Evolutionary conservation across 2,329 filamentous ascomycete genomes (phyloP).

Genomic region (Huntiella savannae): DNA sequence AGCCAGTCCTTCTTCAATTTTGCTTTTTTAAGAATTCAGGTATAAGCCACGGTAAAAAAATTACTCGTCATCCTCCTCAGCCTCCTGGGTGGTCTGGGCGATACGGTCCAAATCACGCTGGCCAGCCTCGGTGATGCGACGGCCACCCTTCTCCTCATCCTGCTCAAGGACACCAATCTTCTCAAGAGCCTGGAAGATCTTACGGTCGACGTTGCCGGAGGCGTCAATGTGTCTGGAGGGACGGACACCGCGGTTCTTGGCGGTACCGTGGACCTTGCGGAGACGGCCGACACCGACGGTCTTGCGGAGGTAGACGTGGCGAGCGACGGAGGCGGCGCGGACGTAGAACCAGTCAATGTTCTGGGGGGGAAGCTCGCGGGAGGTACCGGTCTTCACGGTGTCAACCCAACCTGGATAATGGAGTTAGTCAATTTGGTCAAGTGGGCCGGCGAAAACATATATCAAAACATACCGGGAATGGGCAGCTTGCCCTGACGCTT

Average conservation of each 20-base stretch:
- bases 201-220: constrained; percentile 88
- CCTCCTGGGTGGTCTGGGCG: constrained; percentile 61
- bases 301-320: constrained; percentile 98
- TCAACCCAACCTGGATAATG: constrained; percentile 74
- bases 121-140: constrained; percentile 92
- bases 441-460: constrained; percentile 3
- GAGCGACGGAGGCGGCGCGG: constrained; percentile 85
- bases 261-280: constrained; percentile 84
- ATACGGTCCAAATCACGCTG: constrained; percentile 98
- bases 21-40: too few species aligned
- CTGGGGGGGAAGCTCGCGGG: constrained; percentile 96
- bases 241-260: constrained; percentile 89
- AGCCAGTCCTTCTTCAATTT: too few species aligned
- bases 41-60: constrained; percentile 13
- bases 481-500: constrained; percentile 88
- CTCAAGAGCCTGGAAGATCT: constrained; percentile 92
- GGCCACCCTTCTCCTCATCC: constrained; percentile 96
- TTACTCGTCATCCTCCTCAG: constrained; percentile 50
- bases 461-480: constrained; percentile 52
- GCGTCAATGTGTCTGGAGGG: constrained; percentile 93
- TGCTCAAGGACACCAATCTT: constrained; percentile 97
- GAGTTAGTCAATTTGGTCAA: not conserved
- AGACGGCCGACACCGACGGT: constrained; percentile 96
- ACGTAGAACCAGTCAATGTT: constrained; percentile 92
- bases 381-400: constrained; percentile 93